Base-by-base conservation (phyloP, 1,284 basidiomycete genomes). In the Cystobasidium slooffiae region DNA sequence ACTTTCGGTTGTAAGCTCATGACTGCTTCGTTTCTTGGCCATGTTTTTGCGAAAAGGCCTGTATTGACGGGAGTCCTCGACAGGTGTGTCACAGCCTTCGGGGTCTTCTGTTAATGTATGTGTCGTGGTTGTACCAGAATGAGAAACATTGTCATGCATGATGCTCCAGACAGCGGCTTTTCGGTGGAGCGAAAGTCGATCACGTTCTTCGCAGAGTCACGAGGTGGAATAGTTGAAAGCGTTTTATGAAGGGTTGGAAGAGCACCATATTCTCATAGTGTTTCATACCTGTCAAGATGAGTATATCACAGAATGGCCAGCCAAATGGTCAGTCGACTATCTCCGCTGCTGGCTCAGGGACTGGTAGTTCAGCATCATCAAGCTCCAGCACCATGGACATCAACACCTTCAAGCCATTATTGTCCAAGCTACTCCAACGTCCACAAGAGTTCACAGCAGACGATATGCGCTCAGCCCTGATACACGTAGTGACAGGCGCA, bases 391-490 rank as follows among this genome's bases (percentile, higher is more conserved):
- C 6, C 31, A 72, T 72, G 46, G 39, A 51, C 49, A 47, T 64
- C 24, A 63, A 75, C 43, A 63, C 61, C 1, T 75, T 75, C 74
- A 75, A 75, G 61, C 66, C 75, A 24, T 49, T 76, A n/a, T 46
- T 76, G 9, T 59, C 63, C n/a, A 62, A 67, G 47, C 63, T 76
- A n/a, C 62, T 68, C 3, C 49, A 64, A 47, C 39, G 43, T 49
- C 75, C 75, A 14, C 43, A 52, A 9, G 39, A 49, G 1, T 47
- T 75, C 76, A 37, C 73, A 66, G 37, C 76, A 62, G 37, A 66
- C 75, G 41, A 80, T 76, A 59, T 76, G 72, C 10, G 58, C 44
- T 39, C 64, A 62, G 20, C 68, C 61, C n/a, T 78, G 73, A 16
- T 75, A 43, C 49, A 78, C 74, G n/a, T 76, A 75, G 61, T 70